Evolutionary conservation across 1,284 basidiomycete species (phyloP).

Genomic region (Fomitopsis schrenkii): DNA sequence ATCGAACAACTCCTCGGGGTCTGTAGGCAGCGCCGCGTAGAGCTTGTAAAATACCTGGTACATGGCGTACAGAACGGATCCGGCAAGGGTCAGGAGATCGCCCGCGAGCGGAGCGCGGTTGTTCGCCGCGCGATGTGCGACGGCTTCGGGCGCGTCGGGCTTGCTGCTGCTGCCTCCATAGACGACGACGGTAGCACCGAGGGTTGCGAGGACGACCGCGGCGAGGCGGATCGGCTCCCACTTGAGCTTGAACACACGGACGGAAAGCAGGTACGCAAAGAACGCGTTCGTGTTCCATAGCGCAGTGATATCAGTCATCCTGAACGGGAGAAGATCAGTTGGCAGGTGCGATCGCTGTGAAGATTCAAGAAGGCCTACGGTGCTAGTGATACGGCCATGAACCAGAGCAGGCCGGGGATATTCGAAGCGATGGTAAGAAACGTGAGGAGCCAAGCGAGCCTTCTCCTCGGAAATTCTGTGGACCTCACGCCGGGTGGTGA

Average conservation of each 20-base stretch:
- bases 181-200: conserved; percentile 69
- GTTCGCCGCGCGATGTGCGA: conserved; percentile 2
- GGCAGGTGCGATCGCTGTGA: conserved; percentile 8
- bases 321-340: conserved; percentile 24
- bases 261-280: conserved; percentile 73
- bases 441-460: conserved; percentile 41
- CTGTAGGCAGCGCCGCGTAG: conserved; percentile 61
- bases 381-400: conserved; percentile 61
- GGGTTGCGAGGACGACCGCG: conserved; percentile 72
- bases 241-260: conserved; percentile 52
- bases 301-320: conserved; percentile 76
- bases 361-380: conserved; percentile 48
- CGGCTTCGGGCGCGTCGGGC: conserved; percentile 3
- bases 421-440: conserved; percentile 57
- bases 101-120: conserved; percentile 63
- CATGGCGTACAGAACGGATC: conserved; percentile 64
- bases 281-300: conserved; percentile 86
- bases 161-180: conserved; percentile 59
- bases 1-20: conserved; percentile 37
- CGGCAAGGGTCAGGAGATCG: conserved; percentile 65
- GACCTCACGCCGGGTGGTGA: conserved; percentile 25
- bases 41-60: conserved; percentile 84
- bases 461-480: conserved; percentile 38
- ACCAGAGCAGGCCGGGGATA: conserved; percentile 68
- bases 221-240: conserved; percentile 63